Evolutionary conservation across 2,329 filamentous ascomycete genomes (phyloP), one percentile per base, ranked within the genome.

Genomic region (Hyphodiscus sp.): DNA sequence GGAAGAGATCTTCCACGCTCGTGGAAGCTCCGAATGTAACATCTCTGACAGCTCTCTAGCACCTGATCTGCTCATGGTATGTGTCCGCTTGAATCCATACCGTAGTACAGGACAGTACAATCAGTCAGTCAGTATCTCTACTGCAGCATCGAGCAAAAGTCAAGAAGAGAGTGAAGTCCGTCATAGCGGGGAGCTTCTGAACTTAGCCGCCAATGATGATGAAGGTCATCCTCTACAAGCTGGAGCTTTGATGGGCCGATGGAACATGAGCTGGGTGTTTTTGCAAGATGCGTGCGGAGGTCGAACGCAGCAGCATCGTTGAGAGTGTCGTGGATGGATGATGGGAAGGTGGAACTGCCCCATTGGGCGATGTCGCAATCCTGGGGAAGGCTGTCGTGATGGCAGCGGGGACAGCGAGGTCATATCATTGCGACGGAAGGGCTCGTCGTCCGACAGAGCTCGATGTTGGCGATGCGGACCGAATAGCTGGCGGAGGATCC

Each of bases 361-460:
- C 20, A 51, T 58, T 53, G 16, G 54, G 51, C 44, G 51, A 62
- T 62, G 57, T 58, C 58, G 61, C 62, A 57, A 56, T 62, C 56
- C 44, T 29, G 20, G 44, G 44, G 33, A 19, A 15, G 19, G 45
- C 44, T 59, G 59, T 58, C 51, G 59, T 58, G 53, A 55, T 61
- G 43, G 13, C 20, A 13, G 23, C 41, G 44, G 18, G 38, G 46
- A n/a, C 38, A 45, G 43, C 23, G 41, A 38, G 11, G 33, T 33
- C 13, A 13, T 13, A 8, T 33, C 13, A 7, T 33, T 30, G 51
- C 29, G 13, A 33, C 13, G 7, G 29, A 33, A 13, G 16, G 33
- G 33, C 13, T 38, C 5, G 33, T 38, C 26, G 42, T 26, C 23
- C 4, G 23, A 26, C 23, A 26, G 23, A 26, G 23, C 23, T 3